Evolutionary conservation across 1,139 yeast species (phyloP).

Genomic region (Diutina pseudorugosa): DNA sequence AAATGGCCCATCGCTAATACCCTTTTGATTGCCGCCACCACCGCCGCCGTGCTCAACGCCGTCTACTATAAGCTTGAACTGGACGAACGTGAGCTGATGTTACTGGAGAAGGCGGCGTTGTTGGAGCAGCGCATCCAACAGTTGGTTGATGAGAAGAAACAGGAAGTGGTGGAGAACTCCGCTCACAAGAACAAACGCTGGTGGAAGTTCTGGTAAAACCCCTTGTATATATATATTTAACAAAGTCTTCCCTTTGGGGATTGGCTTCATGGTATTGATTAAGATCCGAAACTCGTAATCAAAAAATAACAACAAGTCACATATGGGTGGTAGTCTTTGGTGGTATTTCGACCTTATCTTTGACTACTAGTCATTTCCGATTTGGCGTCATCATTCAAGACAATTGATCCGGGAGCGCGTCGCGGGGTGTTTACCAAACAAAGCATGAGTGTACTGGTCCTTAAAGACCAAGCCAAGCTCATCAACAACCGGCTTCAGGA

Average conservation of each 20-base stretch:
- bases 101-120: constrained; percentile 14
- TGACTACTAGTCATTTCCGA: no score
- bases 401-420: background rate
- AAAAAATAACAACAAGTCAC: no score
- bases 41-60: constrained; percentile 26
- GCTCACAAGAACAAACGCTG: background rate
- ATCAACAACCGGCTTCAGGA: background rate
- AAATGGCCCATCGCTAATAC: constrained; percentile 27
- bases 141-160: constrained; percentile 19
- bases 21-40: constrained; percentile 27
- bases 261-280: no score
- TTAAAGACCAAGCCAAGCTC: background rate
- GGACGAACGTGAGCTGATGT: constrained; percentile 16
- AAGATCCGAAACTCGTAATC: no score
- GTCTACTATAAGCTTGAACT: constrained; percentile 22
- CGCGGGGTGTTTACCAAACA: background rate
- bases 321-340: no score
- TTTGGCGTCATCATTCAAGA: no score
- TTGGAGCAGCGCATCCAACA: constrained; percentile 22
- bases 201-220: constrained; percentile 3
- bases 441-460: background rate
- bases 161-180: constrained; percentile 8
- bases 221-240: background rate
- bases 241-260: no score
- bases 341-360: no score